phyloP scores from a whole-genome alignment of 2,329 filamentous ascomycete species.

The Clonostachys rhizophaga region DNA sequence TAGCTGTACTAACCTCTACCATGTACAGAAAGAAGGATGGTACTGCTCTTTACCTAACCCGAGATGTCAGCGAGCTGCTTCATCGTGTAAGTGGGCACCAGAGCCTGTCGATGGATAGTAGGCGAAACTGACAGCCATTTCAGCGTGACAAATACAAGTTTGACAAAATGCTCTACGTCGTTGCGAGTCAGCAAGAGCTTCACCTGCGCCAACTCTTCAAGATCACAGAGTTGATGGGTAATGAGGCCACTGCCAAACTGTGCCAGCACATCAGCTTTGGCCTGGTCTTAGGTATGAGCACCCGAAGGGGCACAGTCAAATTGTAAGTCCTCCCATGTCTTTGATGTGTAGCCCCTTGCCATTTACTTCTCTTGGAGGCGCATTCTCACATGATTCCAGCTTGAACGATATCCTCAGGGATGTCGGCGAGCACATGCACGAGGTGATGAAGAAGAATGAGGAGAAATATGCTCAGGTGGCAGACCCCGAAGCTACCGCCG shows the following conservation, averaged over 20 bases:
- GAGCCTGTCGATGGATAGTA: not conserved
- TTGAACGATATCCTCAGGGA: conserved; percentile 65
- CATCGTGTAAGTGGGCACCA: conserved; percentile 35
- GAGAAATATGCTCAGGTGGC: conserved; percentile 88
- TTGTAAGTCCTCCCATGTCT: conserved; percentile 31
- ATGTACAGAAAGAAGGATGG: conserved; percentile 57
- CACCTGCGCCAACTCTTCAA: conserved; percentile 74
- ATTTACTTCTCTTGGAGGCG: not conserved
- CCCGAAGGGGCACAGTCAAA: conserved; percentile 68
- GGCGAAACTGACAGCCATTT: conserved; percentile 1
- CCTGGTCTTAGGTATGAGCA: conserved; percentile 67
- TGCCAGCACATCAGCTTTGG: conserved; percentile 75
- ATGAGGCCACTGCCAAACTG: conserved; percentile 62
- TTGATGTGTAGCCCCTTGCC: not conserved
- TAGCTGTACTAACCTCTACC: not conserved
- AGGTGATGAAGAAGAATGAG: conserved; percentile 89
- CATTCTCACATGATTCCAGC: conserved; percentile 1
- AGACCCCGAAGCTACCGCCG: conserved; percentile 75
- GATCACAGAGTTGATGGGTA: conserved; percentile 67
- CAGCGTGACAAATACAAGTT: conserved; percentile 52
- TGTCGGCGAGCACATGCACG: conserved; percentile 93
- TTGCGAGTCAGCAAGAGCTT: conserved; percentile 67
- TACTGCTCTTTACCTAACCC: conserved; percentile 72
- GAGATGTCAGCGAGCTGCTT: conserved; percentile 72
- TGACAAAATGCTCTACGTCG: conserved; percentile 78